phyloP scores from a whole-genome alignment of 2,329 filamentous ascomycete species.

The Calonectria leucothoes region DNA sequence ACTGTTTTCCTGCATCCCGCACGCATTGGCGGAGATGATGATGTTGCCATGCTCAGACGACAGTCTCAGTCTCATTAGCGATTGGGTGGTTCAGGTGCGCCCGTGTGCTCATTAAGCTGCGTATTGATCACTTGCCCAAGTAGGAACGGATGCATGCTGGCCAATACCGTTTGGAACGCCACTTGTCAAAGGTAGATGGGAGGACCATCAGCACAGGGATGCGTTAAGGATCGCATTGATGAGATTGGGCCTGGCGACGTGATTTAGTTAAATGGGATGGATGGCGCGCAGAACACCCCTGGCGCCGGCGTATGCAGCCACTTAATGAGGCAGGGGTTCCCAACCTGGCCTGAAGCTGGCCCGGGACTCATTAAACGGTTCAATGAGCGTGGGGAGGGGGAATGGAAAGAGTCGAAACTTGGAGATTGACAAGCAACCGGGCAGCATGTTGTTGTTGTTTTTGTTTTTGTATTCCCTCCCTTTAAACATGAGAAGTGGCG shows the following conservation, averaged over 20 bases:
- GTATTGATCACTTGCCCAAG: background rate
- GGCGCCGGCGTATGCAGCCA: conserved; percentile 44
- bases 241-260: conserved; percentile 41
- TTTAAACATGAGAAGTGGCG: conserved; percentile 8
- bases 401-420: conserved; percentile 16
- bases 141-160: background rate
- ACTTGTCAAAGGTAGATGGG: conserved; percentile 28
- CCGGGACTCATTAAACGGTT: conserved; percentile 36
- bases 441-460: conserved; percentile 11
- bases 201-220: conserved; percentile 30
- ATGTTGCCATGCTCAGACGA: conserved; percentile 8
- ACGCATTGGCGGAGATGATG: background rate
- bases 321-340: conserved; percentile 45
- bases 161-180: conserved; percentile 31
- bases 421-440: conserved; percentile 8
- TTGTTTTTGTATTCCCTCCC: conserved; percentile 16
- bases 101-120: conserved; percentile 2
- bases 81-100: background rate
- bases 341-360: conserved; percentile 37
- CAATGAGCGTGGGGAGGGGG: conserved; percentile 18
- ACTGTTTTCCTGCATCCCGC: background rate
- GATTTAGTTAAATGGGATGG: conserved; percentile 40
- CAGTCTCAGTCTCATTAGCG: background rate
- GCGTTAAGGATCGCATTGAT: conserved; percentile 34
- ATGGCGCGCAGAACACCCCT: conserved; percentile 46